phyloP scores from a whole-genome alignment of 2,329 filamentous ascomycete genomes.

The Tolypocladium paradoxum region DNA sequence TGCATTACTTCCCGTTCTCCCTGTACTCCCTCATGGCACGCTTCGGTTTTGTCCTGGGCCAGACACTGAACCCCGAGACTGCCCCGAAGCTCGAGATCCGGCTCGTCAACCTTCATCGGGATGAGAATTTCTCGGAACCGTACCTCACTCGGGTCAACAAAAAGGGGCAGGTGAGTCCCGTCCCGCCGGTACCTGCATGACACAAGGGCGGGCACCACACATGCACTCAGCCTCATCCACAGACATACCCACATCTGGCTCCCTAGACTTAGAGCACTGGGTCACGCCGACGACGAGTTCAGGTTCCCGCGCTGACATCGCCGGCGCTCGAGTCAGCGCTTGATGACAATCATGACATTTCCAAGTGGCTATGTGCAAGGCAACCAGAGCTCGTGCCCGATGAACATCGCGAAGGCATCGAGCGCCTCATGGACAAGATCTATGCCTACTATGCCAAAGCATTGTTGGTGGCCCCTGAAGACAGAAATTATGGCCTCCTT shows the following conservation, averaged over 20 bases:
- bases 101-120: constrained; percentile 14
- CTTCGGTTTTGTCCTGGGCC: constrained; percentile 16
- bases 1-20: constrained; percentile 19
- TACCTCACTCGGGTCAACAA: constrained; percentile 16
- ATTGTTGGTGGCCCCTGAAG: constrained; percentile 12
- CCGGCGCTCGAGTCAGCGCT: constrained; percentile 10
- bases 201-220: background rate
- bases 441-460: constrained; percentile 15
- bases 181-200: background rate
- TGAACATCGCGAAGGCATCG: constrained; percentile 11
- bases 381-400: constrained; percentile 17
- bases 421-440: constrained; percentile 13
- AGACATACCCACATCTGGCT: background rate
- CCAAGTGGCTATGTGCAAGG: constrained; percentile 16
- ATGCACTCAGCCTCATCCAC: background rate
- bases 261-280: background rate
- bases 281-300: background rate
- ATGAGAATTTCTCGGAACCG: constrained; percentile 16
- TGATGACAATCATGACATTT: constrained; percentile 16
- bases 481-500: constrained; percentile 14
- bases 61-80: constrained; percentile 11
- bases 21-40: constrained; percentile 20
- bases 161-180: constrained; percentile 16
- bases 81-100: constrained; percentile 13
- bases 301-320: constrained; percentile 18